Evolutionary conservation across 176 grass and related monocot genomes (phyloP), one percentile per base, ranked within the genome.

Genomic region (Zea luxurians): DNA sequence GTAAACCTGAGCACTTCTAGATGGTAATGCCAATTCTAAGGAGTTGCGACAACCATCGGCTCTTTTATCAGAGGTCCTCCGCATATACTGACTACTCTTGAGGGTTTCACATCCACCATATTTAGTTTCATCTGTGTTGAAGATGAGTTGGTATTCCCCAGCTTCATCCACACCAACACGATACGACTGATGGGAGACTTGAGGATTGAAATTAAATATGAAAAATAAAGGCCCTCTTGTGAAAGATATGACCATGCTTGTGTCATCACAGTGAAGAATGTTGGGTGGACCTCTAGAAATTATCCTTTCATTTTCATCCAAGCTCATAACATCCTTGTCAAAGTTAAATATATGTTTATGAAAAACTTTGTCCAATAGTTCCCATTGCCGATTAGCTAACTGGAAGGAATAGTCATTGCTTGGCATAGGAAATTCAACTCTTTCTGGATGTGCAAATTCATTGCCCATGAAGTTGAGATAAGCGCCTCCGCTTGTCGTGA

Each of bases 401-500:
- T 44, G 35, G 74, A 90, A 90, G n/a, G 94, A 97, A 73, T 86
- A 89, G 20, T 87, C 82, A 85, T 97, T 97, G 87, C 91, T 94
- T 94, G 86, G 49, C 69, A 92, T 86, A 58, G 94, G 94, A 94
- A 97, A 97, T 70, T 97, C 94, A 82, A 97, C 75, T 77, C 89
- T 90, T 60, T 97, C 80, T 37, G 94, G 94, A 85, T 97, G 94
- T 85, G 86, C 94, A 83, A 92, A 97, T 80, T 97, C 94, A 94
- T 97, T 97, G 66, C 94, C 94, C 83, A 97, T 92, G 89, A 97
- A 97, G 83, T 92, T 97, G 37, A 97, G 87, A 82, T 92, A 94
- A 64, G 87, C 94, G 36, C 84, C 78, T 67, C 27, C 87, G 41
- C 83, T 85, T 12, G 92, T 97, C 48, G 94, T 83, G 80, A 97